Conservation (phyloP, 1,284 basidiomycete species). For the Austroboletus olivaceoglutinosus region DNA sequence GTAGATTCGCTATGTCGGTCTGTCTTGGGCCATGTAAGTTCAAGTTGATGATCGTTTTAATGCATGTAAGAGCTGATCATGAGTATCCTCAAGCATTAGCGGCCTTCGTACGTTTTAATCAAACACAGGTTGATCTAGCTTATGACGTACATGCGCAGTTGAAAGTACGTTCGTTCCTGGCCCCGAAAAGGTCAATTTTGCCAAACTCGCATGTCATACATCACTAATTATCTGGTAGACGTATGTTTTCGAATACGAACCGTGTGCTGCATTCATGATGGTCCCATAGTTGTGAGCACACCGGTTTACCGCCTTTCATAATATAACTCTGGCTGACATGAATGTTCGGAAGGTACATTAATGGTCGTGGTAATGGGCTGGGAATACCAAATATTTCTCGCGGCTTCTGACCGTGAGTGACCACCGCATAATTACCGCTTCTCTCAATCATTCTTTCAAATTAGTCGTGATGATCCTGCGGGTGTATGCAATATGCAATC, state of each 20-base stretch:
- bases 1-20: neutral
- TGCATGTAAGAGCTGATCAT: neutral
- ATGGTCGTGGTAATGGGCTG: neutral
- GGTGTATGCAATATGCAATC: neutral
- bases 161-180: neutral
- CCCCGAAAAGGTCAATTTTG: neutral
- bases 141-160: neutral
- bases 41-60: neutral
- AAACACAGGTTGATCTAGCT: neutral
- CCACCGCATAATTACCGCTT: too few species aligned
- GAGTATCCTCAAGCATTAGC: neutral
- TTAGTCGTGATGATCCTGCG: neutral
- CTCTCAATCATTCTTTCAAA: neutral
- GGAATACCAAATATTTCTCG: neutral
- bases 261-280: neutral
- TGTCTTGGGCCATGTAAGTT: neutral
- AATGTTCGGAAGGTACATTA: neutral
- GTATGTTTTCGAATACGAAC: neutral
- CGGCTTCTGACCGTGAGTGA: neutral
- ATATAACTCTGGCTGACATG: neutral
- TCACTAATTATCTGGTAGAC: neutral
- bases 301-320: too few species aligned
- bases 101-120: neutral
- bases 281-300: neutral
- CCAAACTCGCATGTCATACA: neutral